Conservation (phyloP, 257 asterid genomes). For the Plantago major region DNA sequence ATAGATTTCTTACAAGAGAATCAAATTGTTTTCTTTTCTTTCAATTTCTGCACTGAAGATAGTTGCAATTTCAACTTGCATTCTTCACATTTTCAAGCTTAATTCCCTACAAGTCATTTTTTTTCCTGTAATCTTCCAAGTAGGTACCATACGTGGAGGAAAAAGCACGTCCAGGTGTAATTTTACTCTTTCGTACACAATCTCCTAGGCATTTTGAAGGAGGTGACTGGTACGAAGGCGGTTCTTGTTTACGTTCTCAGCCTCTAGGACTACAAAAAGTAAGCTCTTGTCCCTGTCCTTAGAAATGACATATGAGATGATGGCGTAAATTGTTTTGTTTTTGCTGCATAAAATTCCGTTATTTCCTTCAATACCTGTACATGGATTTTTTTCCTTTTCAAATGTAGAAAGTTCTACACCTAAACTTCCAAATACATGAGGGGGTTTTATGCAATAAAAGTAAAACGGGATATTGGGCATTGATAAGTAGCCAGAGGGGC, state of each 20-base stretch:
- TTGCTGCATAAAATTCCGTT: neutral
- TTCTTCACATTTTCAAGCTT: slow-evolving; percentile 16
- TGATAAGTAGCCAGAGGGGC: too few relatives aligned
- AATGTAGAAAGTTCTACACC: too few relatives aligned
- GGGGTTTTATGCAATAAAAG: neutral
- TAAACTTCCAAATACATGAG: neutral
- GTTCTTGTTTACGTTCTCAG: slow-evolving; percentile 66
- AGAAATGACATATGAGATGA: neutral
- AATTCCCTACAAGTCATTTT: slow-evolving; percentile 10
- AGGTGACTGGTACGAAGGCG: slow-evolving; percentile 98
- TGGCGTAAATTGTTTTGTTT: neutral
- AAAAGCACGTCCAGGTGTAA: slow-evolving; percentile 41
- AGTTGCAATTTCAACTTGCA: neutral
- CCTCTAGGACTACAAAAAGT: slow-evolving; percentile 69
- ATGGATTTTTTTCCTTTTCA: too few relatives aligned
- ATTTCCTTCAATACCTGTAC: too few relatives aligned
- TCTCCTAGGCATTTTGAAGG: slow-evolving; percentile 96
- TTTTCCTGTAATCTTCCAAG: slow-evolving; percentile 15
- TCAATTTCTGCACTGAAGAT: neutral
- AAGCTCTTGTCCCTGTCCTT: slow-evolving; percentile 23
- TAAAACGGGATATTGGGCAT: neutral
- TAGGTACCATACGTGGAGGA: slow-evolving; percentile 60
- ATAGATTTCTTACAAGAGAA: neutral
- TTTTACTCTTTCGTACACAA: slow-evolving; percentile 68
- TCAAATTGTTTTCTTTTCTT: neutral